Percentiles rank a stretch among this genome's conserved stretches.
Conservation (phyloP, 257 asterid species). For the Salvia hispanica region DNA sequence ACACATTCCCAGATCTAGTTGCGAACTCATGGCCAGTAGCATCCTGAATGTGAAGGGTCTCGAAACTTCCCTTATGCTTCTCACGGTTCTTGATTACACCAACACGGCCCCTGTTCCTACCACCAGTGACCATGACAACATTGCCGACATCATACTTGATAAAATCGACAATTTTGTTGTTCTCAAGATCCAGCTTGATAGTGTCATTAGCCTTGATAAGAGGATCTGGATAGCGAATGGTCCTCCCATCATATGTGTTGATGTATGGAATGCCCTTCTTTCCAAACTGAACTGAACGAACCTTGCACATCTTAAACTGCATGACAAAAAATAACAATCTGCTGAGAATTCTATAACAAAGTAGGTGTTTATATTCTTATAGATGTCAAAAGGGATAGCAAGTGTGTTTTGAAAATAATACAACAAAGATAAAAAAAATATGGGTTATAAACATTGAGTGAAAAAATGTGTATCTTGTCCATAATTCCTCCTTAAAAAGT, state of each 20-base stretch:
- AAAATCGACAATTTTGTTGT: constrained; percentile 43
- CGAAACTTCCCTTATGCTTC: constrained; percentile 52
- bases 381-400: neutral
- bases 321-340: neutral
- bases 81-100: constrained; percentile 55
- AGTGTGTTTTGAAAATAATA: neutral
- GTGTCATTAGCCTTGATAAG: constrained; percentile 49
- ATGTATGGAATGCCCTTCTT: constrained; percentile 49
- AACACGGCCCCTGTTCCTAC: constrained; percentile 60
- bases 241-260: constrained; percentile 48
- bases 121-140: constrained; percentile 61
- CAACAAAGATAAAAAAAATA: neutral
- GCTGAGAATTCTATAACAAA: neutral
- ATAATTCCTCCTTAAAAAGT: neutral
- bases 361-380: too few species aligned
- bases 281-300: constrained; percentile 48
- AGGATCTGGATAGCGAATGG: constrained; percentile 48
- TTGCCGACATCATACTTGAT: constrained; percentile 56
- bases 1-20: constrained; percentile 43
- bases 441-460: neutral
- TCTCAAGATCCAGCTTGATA: constrained; percentile 40
- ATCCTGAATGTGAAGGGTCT: constrained; percentile 45
- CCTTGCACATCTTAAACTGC: constrained; percentile 51
- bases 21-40: constrained; percentile 51
- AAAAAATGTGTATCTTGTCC: neutral